Conservation (phyloP, 805 yeast genomes). For the Suhomyces pyralidae region DNA sequence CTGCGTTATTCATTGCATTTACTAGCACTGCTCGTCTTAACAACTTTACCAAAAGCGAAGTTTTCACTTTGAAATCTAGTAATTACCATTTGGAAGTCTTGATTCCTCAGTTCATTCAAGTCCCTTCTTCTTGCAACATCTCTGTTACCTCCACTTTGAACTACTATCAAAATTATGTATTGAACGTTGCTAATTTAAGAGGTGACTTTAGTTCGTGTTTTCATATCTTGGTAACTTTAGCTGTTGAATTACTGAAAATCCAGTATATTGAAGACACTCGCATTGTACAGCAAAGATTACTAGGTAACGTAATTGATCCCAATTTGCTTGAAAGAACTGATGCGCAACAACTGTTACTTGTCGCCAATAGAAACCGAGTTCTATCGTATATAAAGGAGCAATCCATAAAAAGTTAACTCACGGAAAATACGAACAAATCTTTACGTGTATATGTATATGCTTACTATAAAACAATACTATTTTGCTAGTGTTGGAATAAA, state of each 20-base stretch:
- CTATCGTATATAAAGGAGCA: background rate
- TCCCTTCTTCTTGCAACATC: background rate
- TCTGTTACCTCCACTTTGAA: background rate
- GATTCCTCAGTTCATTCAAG: background rate
- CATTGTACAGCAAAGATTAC: constrained; percentile 4
- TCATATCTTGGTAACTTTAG: background rate
- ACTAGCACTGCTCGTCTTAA: constrained; percentile 24
- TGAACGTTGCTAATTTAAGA: background rate
- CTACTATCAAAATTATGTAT: background rate
- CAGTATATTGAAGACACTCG: constrained; percentile 8
- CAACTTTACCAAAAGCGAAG: constrained; percentile 18
- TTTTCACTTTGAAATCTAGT: constrained; percentile 31
- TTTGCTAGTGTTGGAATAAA: background rate
- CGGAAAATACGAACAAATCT: background rate
- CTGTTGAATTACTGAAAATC: background rate
- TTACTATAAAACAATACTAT: background rate
- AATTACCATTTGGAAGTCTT: constrained; percentile 20
- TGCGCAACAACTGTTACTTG: constrained; percentile 1
- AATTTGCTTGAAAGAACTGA: constrained; percentile 8
- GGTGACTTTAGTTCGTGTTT: constrained; percentile 1
- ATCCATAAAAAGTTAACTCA: background rate
- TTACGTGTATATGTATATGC: background rate
- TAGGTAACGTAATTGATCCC: constrained; percentile 11
- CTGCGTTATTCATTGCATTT: constrained; percentile 26
- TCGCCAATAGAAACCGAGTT: constrained; percentile 3